phyloP scores from a whole-genome alignment of 2,329 filamentous ascomycete species.

The Botrytis aclada region DNA sequence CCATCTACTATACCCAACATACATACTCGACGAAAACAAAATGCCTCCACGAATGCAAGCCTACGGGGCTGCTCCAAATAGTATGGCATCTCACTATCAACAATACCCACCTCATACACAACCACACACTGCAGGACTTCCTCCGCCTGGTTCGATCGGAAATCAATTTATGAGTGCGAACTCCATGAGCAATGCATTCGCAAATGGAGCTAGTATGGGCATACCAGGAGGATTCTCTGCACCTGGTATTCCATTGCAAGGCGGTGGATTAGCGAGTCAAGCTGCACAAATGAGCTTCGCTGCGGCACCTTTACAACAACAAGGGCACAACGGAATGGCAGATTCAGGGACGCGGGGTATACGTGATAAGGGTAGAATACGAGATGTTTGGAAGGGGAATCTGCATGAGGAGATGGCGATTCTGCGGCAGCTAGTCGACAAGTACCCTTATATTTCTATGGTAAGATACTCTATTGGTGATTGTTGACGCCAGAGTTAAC shows the following conservation, averaged over 20 bases:
- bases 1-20: conserved; percentile 35
- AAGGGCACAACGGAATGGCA: conserved; percentile 52
- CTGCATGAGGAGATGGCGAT: conserved; percentile 86
- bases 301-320: conserved; percentile 62
- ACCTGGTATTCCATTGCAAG: conserved; percentile 50
- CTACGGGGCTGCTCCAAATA: conserved; percentile 37
- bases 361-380: conserved; percentile 73
- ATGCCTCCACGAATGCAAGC: conserved; percentile 40
- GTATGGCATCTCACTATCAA: conserved; percentile 42
- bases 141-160: conserved; percentile 61
- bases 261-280: conserved; percentile 74
- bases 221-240: conserved; percentile 56
- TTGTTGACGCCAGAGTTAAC: conserved; percentile 27
- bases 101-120: conserved; percentile 47
- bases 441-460: conserved; percentile 97
- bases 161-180: conserved; percentile 53
- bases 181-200: conserved; percentile 38
- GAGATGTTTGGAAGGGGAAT: conserved; percentile 94
- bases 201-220: conserved; percentile 50
- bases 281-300: conserved; percentile 85
- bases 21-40: conserved; percentile 34
- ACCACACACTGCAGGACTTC: conserved; percentile 47
- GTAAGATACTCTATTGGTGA: conserved; percentile 47
- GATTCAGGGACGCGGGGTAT: conserved; percentile 52
- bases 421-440: conserved; percentile 78